These are phyloP conservation scores for Coemansia interrupta DNA, from an alignment of 192 early-diverging fungal species.

Conservation along the genomic window DNA sequence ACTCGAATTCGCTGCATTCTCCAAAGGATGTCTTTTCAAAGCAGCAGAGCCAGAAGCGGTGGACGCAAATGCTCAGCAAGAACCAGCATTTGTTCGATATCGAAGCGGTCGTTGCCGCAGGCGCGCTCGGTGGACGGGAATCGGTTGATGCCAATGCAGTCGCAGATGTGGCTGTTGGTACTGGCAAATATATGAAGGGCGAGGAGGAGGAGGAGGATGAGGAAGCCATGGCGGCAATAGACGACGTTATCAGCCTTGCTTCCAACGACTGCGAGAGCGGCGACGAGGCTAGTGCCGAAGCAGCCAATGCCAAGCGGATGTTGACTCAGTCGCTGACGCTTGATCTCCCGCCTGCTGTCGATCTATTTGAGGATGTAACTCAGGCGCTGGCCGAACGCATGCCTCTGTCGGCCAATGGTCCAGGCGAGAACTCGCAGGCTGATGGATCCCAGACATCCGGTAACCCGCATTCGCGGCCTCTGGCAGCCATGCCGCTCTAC, in stretches of 20 bases:
- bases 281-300: not conserved
- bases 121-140: not conserved
- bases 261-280: conserved; percentile 1
- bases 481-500: conserved; percentile 12
- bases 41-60: conserved; percentile 39
- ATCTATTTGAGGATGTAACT: conserved; percentile 40
- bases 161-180: not conserved
- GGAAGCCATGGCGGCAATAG: not conserved
- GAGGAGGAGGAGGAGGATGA: conserved; percentile 1
- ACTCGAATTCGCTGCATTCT: conserved; percentile 23
- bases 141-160: not conserved
- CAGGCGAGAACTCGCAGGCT: conserved; percentile 10
- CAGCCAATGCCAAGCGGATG: not conserved
- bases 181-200: not conserved
- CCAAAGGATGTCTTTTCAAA: conserved; percentile 23
- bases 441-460: not conserved
- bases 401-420: conserved; percentile 28
- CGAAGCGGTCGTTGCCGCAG: conserved; percentile 4
- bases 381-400: conserved; percentile 43
- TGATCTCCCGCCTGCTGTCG: conserved; percentile 33
- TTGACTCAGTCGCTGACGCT: conserved; percentile 30
- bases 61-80: conserved; percentile 44
- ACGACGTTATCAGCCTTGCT: conserved; percentile 11
- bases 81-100: conserved; percentile 47
- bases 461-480: not conserved